phyloP scores from a whole-genome alignment of 805 yeast genomes.

The Sungouiozyma intestinalis region DNA sequence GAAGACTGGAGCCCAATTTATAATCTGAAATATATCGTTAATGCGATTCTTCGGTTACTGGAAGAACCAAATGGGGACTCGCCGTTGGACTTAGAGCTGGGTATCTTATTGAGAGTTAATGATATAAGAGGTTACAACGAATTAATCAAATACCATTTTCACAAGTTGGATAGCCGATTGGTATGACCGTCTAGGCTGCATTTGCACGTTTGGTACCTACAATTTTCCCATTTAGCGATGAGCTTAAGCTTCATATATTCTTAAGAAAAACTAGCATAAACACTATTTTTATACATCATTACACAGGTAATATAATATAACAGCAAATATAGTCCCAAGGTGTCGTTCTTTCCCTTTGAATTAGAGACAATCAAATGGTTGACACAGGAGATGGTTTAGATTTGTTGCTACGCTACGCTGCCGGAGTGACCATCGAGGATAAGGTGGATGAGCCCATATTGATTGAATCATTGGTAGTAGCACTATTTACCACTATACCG shows the following conservation, averaged over 20 bases:
- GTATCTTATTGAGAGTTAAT: constrained; percentile 43
- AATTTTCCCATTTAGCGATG: too few species aligned
- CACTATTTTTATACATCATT: too few species aligned
- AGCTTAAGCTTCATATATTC: too few species aligned
- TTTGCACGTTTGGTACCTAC: too few species aligned
- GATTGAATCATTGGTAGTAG: constrained; percentile 9
- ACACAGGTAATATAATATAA: too few species aligned
- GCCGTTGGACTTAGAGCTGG: constrained; percentile 62
- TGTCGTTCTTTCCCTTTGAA: too few species aligned
- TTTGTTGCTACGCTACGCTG: not conserved
- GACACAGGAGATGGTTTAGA: not conserved
- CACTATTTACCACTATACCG: constrained; percentile 16
- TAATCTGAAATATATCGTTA: constrained; percentile 44
- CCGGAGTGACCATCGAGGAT: not conserved
- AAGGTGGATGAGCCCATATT: not conserved
- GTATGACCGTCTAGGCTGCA: too few species aligned
- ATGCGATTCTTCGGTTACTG: constrained; percentile 47
- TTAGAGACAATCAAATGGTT: too few species aligned
- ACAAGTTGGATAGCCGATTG: not conserved
- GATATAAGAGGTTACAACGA: constrained; percentile 36
- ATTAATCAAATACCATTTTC: constrained; percentile 32
- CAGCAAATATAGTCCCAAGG: too few species aligned
- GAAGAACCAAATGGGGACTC: constrained; percentile 62
- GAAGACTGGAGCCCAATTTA: constrained; percentile 64
- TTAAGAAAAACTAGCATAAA: too few species aligned